Conservation (phyloP, 2,329 filamentous ascomycete species). For the Arachnomyces sp. region DNA sequence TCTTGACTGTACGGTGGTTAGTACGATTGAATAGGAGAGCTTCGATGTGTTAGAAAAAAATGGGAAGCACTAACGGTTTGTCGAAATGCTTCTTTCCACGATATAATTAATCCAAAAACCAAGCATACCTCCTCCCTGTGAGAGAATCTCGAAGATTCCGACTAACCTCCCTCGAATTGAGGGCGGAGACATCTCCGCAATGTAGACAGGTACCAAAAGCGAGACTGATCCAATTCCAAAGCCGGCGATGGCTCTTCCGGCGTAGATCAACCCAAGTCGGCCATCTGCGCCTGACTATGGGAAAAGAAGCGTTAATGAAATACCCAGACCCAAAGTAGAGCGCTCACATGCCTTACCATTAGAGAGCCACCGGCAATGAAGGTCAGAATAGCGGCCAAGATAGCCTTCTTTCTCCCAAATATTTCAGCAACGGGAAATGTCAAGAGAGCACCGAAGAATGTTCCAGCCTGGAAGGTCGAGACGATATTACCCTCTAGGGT, state of each 20-base stretch:
- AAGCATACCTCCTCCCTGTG: conserved; percentile 56
- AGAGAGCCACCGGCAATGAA: too few species aligned
- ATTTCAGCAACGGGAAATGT: conserved; percentile 12
- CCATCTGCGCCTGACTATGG: conserved; percentile 12
- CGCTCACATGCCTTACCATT: too few species aligned
- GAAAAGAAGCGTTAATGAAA: too few species aligned
- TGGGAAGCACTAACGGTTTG: too few species aligned
- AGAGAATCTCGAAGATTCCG: conserved; percentile 60
- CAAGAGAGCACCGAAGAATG: conserved; percentile 25
- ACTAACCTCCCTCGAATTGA: conserved; percentile 58
- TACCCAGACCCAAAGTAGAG: too few species aligned
- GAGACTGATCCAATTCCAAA: conserved; percentile 57
- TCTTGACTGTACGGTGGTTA: conserved; percentile 29
- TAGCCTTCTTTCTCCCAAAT: too few species aligned
- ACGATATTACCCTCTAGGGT: conserved; percentile 9
- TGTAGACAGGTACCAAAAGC: conserved; percentile 58
- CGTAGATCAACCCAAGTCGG: conserved; percentile 45
- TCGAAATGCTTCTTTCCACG: too few species aligned
- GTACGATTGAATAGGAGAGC: too few species aligned
- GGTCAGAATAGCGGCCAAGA: too few species aligned
- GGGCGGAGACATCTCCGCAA: conserved; percentile 54
- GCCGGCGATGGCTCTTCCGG: conserved; percentile 56
- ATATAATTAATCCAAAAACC: conserved; percentile 56
- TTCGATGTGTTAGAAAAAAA: too few species aligned
- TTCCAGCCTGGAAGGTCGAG: conserved; percentile 5